These are phyloP conservation scores for Colletotrichum sp. DNA, from an alignment of 2,329 filamentous ascomycete species.

Conservation along the genomic window DNA sequence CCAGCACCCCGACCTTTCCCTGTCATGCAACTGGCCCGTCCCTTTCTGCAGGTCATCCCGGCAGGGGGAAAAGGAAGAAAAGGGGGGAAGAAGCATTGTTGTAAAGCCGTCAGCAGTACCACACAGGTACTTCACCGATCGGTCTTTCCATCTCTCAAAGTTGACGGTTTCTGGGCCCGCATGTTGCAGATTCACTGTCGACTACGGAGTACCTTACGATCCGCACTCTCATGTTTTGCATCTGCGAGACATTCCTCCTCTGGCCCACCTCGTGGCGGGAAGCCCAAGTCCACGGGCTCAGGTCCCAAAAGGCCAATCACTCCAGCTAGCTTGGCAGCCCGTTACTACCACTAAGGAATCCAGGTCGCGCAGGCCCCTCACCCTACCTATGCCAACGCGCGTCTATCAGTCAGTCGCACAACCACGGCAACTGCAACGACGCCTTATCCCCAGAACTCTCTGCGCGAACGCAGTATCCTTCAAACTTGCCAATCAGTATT, in stretches of 20 bases:
- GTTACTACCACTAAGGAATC: background rate
- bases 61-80: background rate
- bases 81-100: background rate
- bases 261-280: background rate
- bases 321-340: background rate
- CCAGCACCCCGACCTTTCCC: background rate
- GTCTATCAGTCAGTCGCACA: background rate
- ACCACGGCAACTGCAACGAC: background rate
- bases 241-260: constrained; percentile 1
- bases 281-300: background rate
- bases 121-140: background rate
- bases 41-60: constrained; percentile 14
- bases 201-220: background rate
- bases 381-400: background rate
- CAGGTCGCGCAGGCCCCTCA: background rate
- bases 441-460: background rate
- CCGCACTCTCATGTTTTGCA: background rate
- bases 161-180: background rate
- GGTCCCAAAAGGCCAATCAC: background rate
- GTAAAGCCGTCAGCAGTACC: background rate
- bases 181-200: constrained; percentile 11
- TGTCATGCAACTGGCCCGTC: background rate
- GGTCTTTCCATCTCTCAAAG: background rate
- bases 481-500: background rate
- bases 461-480: background rate